Evolutionary conservation across 352 stramenopile species (phyloP), one percentile per base, ranked within the genome.

Genomic region (Pythium chondricola): DNA sequence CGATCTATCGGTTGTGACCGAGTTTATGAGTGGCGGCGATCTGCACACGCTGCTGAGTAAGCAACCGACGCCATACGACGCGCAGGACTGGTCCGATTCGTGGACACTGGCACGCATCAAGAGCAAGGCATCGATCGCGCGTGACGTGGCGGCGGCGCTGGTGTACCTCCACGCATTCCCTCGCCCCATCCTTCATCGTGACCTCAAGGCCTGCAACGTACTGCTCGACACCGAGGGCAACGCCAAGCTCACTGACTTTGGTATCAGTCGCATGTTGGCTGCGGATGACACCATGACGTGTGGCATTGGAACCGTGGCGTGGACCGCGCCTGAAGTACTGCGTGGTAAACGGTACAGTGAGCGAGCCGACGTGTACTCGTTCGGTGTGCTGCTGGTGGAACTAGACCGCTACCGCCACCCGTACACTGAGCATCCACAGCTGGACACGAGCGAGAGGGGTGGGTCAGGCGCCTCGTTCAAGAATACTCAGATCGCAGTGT

Each of bases 331-430:
- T 3, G 59, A 67, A 38, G 48, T 68, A 5, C 33, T 68, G n/a
- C 54, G 61, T 14, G 60, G 54, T 26, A 37, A 61, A 8, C 60
- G 54, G 25, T 68, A 68, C 50, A 57, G 38, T 6, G 55, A 63
- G 43, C 53, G 61, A 45, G 60, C 60, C 6, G 60, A 68, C 33
- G 61, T 68, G 13, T 68, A 65, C 35, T 65, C 54, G 14, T 44
- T 68, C 11, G 60, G 55, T 14, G 55, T 68, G 20, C 17, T 65
- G 11, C 20, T 64, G 33, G 52, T 59, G 20, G 60, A 68, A 35
- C 29, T 68, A 32, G 60, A 65, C 41, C 61, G 46, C 2, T 48
- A 39, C 29, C 16, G 14, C 13, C 52, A 55, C 27, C 52, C 52
- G n/a, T 61, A 61, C 31, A 37, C 27, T 33, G 6, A 38, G 2